Conservation (phyloP, 805 yeast species). For the Wickerhamiella azyma region DNA sequence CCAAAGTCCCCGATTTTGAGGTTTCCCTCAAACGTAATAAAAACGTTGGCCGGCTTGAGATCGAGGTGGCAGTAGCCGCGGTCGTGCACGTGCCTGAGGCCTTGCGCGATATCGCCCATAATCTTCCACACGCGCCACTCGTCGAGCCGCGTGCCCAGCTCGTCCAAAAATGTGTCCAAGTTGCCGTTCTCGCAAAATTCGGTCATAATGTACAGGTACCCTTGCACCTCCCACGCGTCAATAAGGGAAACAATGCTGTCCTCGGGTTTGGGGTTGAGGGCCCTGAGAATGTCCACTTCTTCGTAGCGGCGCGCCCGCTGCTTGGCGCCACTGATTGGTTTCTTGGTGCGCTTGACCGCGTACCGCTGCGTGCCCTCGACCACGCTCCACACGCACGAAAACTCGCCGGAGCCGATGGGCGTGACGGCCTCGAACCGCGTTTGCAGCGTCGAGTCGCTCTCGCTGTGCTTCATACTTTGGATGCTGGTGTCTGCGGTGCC, state of each 20-base stretch:
- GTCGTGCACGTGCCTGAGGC: conserved; percentile 67
- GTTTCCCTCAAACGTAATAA: conserved; percentile 87
- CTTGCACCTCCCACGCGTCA: conserved; percentile 70
- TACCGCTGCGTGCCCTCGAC: conserved; percentile 36
- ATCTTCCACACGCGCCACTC: conserved; percentile 99
- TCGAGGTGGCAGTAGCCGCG: conserved; percentile 74
- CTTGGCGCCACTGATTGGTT: conserved; percentile 43
- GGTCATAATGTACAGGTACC: conserved; percentile 77
- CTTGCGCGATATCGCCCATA: conserved; percentile 62
- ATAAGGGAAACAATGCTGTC: conserved; percentile 67
- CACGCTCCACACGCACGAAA: conserved; percentile 77
- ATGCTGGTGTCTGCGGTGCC: conserved; percentile 4
- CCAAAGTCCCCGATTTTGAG: conserved; percentile 96
- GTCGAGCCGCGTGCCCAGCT: conserved; percentile 69
- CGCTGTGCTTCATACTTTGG: conserved; percentile 4
- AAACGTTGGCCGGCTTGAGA: conserved; percentile 87
- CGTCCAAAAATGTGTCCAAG: conserved; percentile 62
- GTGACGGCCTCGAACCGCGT: conserved; percentile 51
- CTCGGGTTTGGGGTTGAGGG: conserved; percentile 42
- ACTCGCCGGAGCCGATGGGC: conserved; percentile 73
- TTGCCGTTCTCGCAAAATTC: conserved; percentile 94
- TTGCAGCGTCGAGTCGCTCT: conserved; percentile 24
- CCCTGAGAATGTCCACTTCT: conserved; percentile 51
- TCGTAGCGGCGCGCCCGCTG: conserved; percentile 51
- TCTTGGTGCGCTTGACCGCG: conserved; percentile 80